phyloP scores from a whole-genome alignment of 768 basidiomycete species.

The Leccinum olivaceopallidum region DNA sequence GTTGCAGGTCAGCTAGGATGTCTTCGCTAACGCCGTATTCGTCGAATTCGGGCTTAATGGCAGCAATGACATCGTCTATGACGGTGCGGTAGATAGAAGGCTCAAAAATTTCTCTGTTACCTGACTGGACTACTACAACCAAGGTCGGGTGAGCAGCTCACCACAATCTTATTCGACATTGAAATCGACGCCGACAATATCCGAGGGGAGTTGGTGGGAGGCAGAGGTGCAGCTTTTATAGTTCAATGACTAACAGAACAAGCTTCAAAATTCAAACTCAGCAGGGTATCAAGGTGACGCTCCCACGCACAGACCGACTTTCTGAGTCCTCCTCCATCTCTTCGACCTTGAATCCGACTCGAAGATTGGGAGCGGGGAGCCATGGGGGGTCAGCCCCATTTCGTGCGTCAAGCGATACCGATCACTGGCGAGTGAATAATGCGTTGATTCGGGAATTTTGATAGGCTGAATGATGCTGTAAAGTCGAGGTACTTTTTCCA shows the following conservation, averaged over 20 bases:
- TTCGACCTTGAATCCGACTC: no score
- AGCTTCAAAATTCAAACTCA: conserved; percentile 45
- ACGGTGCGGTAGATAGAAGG: conserved; percentile 88
- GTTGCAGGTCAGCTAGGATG: conserved; percentile 84
- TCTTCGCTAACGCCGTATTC: conserved; percentile 94
- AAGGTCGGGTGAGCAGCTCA: conserved; percentile 76
- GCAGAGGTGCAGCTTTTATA: conserved; percentile 41
- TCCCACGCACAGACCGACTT: conserved; percentile 51
- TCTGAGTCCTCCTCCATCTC: neutral
- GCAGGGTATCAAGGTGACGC: conserved; percentile 25
- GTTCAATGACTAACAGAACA: conserved; percentile 38
- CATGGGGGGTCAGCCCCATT: neutral
- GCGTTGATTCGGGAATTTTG: neutral
- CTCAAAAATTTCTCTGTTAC: conserved; percentile 66
- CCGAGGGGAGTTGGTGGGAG: conserved; percentile 34
- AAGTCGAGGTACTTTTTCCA: neutral
- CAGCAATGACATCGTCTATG: conserved; percentile 93
- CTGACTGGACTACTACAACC: conserved; percentile 53
- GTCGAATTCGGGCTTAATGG: conserved; percentile 93
- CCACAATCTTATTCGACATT: conserved; percentile 99
- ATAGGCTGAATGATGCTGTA: neutral
- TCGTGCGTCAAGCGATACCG: neutral
- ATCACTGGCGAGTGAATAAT: neutral
- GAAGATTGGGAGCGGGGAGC: neutral
- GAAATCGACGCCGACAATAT: conserved; percentile 33